Evolutionary conservation across 306 rosid species (phyloP).

Genomic region (Cucurbita ficifolia): DNA sequence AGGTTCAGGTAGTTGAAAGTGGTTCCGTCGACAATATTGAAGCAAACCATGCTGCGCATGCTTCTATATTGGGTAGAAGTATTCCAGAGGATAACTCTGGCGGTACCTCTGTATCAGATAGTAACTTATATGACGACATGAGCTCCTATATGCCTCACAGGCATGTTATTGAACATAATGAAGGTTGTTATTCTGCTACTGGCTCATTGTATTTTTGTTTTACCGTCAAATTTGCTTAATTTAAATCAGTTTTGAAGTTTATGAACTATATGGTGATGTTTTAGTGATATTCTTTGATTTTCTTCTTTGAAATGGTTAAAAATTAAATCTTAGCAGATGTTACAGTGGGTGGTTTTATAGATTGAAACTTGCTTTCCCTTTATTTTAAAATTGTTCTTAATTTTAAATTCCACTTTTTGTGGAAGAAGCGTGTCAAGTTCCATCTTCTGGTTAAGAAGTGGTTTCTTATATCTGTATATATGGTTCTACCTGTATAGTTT

Average conservation of each 20-base stretch:
- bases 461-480: not conserved
- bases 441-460: not conserved
- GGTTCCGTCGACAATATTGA: constrained; percentile 25
- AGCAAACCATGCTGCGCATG: constrained; percentile 31
- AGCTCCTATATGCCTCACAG: constrained; percentile 46
- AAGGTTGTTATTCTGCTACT: constrained; percentile 33
- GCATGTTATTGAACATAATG: constrained; percentile 47
- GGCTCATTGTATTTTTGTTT: not conserved
- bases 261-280: not conserved
- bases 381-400: not conserved
- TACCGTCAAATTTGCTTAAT: not conserved
- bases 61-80: constrained; percentile 48
- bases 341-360: not conserved
- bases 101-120: constrained; percentile 46
- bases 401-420: not conserved
- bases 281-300: not conserved
- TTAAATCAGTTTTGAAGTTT: not conserved
- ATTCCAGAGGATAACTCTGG: constrained; percentile 47
- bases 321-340: not conserved
- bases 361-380: not conserved
- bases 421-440: not conserved
- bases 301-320: not conserved
- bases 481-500: not conserved
- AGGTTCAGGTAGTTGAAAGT: constrained; percentile 39
- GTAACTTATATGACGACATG: constrained; percentile 37